Percentiles rank a stretch among this genome's conserved stretches.
Evolutionary conservation across 208 protist genomes (phyloP).

Genomic region (Herpetomonas tarakana): DNA sequence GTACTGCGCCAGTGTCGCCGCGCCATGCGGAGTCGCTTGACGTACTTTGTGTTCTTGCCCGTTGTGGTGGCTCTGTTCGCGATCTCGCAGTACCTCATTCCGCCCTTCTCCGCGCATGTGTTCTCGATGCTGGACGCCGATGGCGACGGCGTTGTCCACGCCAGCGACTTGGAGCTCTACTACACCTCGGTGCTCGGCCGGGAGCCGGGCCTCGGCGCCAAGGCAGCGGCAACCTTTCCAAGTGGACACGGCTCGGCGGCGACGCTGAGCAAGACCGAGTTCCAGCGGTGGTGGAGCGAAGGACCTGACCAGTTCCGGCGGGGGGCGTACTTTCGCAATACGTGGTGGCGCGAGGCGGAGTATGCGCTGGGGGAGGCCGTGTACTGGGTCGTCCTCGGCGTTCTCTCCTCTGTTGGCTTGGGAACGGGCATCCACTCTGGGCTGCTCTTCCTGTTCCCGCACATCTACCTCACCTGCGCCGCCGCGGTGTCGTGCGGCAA

Average conservation of each 20-base stretch:
- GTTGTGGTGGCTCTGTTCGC: constrained; percentile 22
- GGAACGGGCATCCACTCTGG: constrained; percentile 96
- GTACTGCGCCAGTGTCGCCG: constrained; percentile 12
- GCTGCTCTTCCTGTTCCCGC: constrained; percentile 93
- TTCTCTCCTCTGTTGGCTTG: constrained; percentile 90
- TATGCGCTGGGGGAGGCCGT: constrained; percentile 72
- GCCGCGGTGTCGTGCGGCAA: constrained; percentile 83
- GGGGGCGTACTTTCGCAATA: constrained; percentile 41
- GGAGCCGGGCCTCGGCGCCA: constrained; percentile 10
- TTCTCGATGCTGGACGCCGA: constrained; percentile 51
- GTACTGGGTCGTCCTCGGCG: constrained; percentile 90
- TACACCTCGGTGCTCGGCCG: constrained; percentile 39
- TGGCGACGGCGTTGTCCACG: constrained; percentile 43
- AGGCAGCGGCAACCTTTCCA: constrained; percentile 31
- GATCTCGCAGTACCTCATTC: constrained; percentile 43
- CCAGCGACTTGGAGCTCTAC: constrained; percentile 48
- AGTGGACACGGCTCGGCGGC: constrained; percentile 1
- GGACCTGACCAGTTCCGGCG: constrained; percentile 32
- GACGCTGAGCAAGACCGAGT: constrained; percentile 25
- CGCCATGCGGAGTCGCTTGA: constrained; percentile 21
- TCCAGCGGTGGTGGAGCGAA: constrained; percentile 57
- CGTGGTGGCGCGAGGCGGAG: constrained; percentile 75
- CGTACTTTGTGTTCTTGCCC: constrained; percentile 38
- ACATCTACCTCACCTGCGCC: constrained; percentile 91
- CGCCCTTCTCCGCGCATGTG: constrained; percentile 25